Base-by-base conservation (phyloP, 768 basidiomycete species). In the Roridomyces roridus region DNA sequence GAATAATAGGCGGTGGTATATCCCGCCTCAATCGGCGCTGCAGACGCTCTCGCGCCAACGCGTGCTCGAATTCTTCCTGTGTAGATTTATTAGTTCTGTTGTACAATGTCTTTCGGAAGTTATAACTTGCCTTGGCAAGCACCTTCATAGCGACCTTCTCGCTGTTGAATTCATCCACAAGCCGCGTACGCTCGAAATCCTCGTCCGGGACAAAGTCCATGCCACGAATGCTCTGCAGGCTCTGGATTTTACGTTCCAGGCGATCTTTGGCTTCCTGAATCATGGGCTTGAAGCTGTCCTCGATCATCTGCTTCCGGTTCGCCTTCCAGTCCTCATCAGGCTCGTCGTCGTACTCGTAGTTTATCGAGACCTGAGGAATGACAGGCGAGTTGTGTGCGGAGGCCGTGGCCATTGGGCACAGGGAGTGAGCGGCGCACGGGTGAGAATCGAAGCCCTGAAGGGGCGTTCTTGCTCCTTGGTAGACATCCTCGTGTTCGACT, bases 281-380 rank as follows among this genome's bases (percentile, higher is more conserved):
- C 53, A 59, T 51, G 5, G 41, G 34, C 40, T 51, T 23, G 40
- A 58, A 55, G 9, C 34, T 31, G 34, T 55, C 49, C 28, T 42
- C 48, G 34, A 63, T 63, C 12, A 51, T 42, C 53, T 63, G 41
- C 49, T 28, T 59, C 35, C 31, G 46, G 18, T 41, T 8, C 46
- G 24, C n/a, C 50, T 63, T 58, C 61, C 61, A 63, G 18, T 51
- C 53, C 1, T 63, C 61, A 42, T 59, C 50, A 10, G 61, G 61
- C 17, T 63, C 61, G 18, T 58, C 61, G 10, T 53, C 51, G 14
- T 15, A 45, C 25, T 45, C 24, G 25, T 45, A n/a, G 17, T 42
- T 24, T 24, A 23, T 34, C 41, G 44, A 26, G 44, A 46, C 15
- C 15, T 9, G 14, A 15, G 26, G 31, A 34, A 34, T 37, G 39